These are phyloP conservation scores for Aureobasidium sp. DNA, from an alignment of 2,329 filamentous ascomycete species.

Conservation along the genomic window DNA sequence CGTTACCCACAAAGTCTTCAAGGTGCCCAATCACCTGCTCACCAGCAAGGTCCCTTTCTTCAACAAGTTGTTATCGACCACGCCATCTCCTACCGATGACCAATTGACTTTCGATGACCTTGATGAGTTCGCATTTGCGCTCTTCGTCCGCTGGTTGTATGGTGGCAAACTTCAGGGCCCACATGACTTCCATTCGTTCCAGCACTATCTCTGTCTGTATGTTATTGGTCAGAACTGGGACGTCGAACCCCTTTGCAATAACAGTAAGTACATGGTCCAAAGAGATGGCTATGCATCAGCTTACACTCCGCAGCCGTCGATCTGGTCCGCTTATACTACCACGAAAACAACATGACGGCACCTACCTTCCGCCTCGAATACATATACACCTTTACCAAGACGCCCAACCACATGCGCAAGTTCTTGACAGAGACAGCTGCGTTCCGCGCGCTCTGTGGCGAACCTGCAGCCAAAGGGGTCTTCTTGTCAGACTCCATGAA, in stretches of 20 bases:
- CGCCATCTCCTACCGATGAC: conserved; percentile 13
- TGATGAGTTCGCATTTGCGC: conserved; percentile 23
- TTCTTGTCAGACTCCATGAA: conserved; percentile 21
- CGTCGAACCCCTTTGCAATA: conserved; percentile 24
- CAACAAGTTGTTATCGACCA: conserved; percentile 17
- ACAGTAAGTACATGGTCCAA: conserved; percentile 14
- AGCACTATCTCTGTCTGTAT: conserved; percentile 28
- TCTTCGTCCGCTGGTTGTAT: conserved; percentile 26
- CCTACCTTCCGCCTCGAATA: conserved; percentile 29
- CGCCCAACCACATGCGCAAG: conserved; percentile 22
- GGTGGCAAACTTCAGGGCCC: conserved; percentile 23
- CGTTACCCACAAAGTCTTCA: conserved; percentile 20
- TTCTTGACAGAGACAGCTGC: conserved; percentile 27
- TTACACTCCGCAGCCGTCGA: conserved; percentile 22
- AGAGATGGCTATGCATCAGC: not conserved
- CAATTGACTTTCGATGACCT: conserved; percentile 21
- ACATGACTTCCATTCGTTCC: conserved; percentile 25
- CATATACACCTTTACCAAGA: conserved; percentile 23
- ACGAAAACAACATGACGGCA: conserved; percentile 24
- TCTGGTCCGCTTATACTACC: conserved; percentile 25
- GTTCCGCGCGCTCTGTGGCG: conserved; percentile 22
- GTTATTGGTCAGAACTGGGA: conserved; percentile 22
- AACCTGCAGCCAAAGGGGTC: conserved; percentile 11
- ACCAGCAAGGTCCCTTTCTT: conserved; percentile 22
- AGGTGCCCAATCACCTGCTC: conserved; percentile 20